Percentiles rank a stretch among this genome's conserved stretches.
These are phyloP conservation scores for Mucuna pruriens DNA, from an alignment of 306 rosid species.

Conservation along the genomic window DNA sequence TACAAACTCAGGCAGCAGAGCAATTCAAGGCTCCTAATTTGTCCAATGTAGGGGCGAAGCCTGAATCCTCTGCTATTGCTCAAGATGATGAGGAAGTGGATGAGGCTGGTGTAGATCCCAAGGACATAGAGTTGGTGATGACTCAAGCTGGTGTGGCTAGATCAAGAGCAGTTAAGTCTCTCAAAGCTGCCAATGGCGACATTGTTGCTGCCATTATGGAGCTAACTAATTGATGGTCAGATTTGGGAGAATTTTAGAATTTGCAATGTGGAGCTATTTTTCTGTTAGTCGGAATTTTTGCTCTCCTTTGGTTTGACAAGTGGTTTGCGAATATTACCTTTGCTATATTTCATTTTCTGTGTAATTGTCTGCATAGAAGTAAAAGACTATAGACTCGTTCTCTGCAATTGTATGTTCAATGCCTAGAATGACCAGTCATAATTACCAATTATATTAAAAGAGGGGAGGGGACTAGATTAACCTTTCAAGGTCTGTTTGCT, in stretches of 20 bases:
- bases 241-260: constrained; percentile 23
- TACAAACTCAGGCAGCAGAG: constrained; percentile 90
- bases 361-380: constrained; percentile 1
- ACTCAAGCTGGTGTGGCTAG: constrained; percentile 89
- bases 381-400: constrained; percentile 25
- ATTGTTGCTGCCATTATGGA: constrained; percentile 94
- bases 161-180: constrained; percentile 78
- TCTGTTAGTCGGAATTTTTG: constrained; percentile 32
- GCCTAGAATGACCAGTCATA: constrained; percentile 17
- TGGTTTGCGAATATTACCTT: constrained; percentile 2
- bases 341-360: constrained; percentile 28
- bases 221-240: constrained; percentile 63
- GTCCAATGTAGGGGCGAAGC: constrained; percentile 61
- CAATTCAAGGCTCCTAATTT: constrained; percentile 88
- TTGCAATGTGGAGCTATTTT: constrained; percentile 34
- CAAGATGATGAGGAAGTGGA: constrained; percentile 86
- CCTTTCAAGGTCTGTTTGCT: too few relatives aligned
- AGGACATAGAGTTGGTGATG: constrained; percentile 86
- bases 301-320: constrained; percentile 35
- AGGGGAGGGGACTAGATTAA: too few relatives aligned
- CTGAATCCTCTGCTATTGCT: constrained; percentile 60
- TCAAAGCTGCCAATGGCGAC: constrained; percentile 73
- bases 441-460: too few relatives aligned
- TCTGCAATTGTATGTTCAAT: not conserved
- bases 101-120: constrained; percentile 80